These are phyloP conservation scores for Cytospora leucostoma DNA, from an alignment of 2,329 filamentous ascomycete genomes.

Conservation along the genomic window DNA sequence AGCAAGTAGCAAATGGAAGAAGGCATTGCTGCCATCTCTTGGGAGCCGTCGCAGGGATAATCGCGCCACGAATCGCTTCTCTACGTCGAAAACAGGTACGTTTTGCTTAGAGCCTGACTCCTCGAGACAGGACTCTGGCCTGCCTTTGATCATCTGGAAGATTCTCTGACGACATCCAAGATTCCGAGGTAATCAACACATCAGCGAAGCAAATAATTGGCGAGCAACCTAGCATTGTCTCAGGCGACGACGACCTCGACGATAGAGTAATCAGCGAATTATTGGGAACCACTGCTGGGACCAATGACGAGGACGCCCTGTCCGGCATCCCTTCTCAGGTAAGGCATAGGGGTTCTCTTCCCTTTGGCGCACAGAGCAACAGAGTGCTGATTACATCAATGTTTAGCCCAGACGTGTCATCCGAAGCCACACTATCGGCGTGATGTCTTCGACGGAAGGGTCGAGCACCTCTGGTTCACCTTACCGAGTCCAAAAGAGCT, in stretches of 20 bases:
- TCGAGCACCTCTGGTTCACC: slow-evolving; percentile 6
- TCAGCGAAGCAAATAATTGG: background rate
- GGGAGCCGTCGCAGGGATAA: slow-evolving; percentile 17
- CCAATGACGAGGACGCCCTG: background rate
- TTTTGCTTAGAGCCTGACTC: background rate
- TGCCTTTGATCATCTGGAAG: background rate
- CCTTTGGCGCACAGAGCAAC: background rate
- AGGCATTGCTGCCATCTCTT: slow-evolving; percentile 19
- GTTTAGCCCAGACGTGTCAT: slow-evolving; percentile 4
- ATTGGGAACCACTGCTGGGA: slow-evolving; percentile 20
- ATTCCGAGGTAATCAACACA: slow-evolving; percentile 6
- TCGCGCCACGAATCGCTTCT: background rate
- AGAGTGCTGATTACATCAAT: background rate
- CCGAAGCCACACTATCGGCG: slow-evolving; percentile 19
- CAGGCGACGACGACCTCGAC: slow-evolving; percentile 4
- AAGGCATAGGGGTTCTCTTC: background rate
- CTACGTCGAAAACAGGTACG: slow-evolving; percentile 21
- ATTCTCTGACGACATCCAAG: slow-evolving; percentile 8
- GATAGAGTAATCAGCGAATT: slow-evolving; percentile 22
- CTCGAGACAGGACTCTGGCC: background rate
- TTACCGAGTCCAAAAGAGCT: background rate
- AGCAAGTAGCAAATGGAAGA: slow-evolving; percentile 23
- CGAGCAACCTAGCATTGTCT: background rate
- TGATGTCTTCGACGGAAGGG: slow-evolving; percentile 4
- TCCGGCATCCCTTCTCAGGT: slow-evolving; percentile 8